phyloP scores from a whole-genome alignment of 148 eudicot species.

The Vaccinium darrowii region DNA sequence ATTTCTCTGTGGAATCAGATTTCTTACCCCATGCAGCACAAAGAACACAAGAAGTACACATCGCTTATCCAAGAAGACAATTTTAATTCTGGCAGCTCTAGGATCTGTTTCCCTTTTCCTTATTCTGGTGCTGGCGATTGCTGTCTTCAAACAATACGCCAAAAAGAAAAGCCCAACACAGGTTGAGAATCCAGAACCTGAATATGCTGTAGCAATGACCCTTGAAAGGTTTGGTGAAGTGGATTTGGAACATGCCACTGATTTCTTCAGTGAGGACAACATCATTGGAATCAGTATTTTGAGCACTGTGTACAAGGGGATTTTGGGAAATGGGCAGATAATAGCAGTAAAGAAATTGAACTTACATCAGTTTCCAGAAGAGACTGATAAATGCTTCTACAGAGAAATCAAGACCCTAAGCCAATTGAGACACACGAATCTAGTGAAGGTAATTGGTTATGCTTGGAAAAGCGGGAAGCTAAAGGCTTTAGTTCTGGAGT shows the following conservation, averaged over 20 bases:
- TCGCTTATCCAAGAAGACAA: conserved; percentile 32
- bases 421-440: conserved; percentile 70
- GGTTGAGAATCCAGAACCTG: conserved; percentile 33
- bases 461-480: conserved; percentile 86
- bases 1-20: conserved; percentile 62
- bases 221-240: conserved; percentile 58
- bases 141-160: conserved; percentile 14
- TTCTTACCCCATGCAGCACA: conserved; percentile 37
- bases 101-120: conserved; percentile 36
- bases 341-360: conserved; percentile 77
- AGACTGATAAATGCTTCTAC: conserved; percentile 68
- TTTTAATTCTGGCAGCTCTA: conserved; percentile 44
- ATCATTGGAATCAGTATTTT: conserved; percentile 61
- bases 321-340: conserved; percentile 43
- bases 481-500: conserved; percentile 76
- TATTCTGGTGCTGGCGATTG: conserved; percentile 26
- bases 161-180: conserved; percentile 28
- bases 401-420: conserved; percentile 68
- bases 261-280: conserved; percentile 50
- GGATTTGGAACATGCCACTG: conserved; percentile 60
- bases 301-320: conserved; percentile 83
- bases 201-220: conserved; percentile 31
- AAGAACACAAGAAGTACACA: conserved; percentile 18
- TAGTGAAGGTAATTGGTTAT: conserved; percentile 83
- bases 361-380: conserved; percentile 57